Conservation (phyloP, 345 rosid genomes). For the Salix suchowensis region DNA sequence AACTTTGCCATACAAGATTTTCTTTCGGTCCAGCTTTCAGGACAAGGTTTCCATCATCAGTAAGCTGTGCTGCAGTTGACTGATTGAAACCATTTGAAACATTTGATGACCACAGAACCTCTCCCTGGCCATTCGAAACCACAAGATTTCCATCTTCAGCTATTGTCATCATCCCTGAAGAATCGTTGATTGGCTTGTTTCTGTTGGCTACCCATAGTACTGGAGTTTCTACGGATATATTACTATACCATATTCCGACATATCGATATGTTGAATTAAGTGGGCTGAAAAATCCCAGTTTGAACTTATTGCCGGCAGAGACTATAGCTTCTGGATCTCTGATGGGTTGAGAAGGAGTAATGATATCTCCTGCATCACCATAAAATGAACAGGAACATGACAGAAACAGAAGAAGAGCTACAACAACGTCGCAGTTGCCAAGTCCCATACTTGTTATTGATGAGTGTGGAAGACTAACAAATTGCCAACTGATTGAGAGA, state of each 20-base stretch:
- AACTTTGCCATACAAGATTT: no score
- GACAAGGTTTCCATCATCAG: no score
- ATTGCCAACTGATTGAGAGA: background rate
- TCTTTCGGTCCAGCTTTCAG: no score
- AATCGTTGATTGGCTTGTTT: constrained; percentile 9
- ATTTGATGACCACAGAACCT: no score
- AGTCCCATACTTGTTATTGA: background rate
- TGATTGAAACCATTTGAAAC: no score
- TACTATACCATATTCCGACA: constrained; percentile 10
- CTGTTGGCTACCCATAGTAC: constrained; percentile 12
- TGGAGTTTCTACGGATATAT: background rate
- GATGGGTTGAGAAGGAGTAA: background rate
- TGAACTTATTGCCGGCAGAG: background rate
- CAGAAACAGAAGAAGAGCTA: background rate
- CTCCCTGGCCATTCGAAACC: constrained; percentile 26
- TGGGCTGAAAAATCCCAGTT: constrained; percentile 14
- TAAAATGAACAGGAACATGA: background rate
- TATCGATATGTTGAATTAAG: constrained; percentile 2
- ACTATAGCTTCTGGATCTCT: constrained; percentile 6
- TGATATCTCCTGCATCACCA: background rate
- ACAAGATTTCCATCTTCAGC: constrained; percentile 37
- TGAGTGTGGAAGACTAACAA: background rate
- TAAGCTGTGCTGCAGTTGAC: no score
- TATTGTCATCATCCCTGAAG: constrained; percentile 31
- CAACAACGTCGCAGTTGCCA: background rate